These are phyloP conservation scores for Laguncularia racemosa DNA, from an alignment of 345 rosid species.

Conservation along the genomic window DNA sequence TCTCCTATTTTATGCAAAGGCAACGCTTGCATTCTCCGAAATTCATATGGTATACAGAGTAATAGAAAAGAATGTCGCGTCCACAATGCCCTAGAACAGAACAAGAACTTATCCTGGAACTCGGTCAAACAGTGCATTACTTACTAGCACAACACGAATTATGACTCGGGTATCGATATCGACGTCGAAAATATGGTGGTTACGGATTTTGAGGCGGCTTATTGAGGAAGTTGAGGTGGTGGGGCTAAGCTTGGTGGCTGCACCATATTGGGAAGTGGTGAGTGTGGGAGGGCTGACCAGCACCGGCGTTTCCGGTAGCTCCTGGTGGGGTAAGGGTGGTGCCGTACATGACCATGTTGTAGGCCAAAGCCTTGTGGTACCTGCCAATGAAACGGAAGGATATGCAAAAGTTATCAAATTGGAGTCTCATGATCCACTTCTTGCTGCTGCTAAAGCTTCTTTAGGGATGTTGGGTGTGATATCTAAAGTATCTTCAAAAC, in stretches of 20 bases:
- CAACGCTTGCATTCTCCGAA: conserved; percentile 51
- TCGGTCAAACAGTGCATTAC: conserved; percentile 21
- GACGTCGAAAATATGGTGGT: conserved; percentile 41
- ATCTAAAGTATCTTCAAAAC: conserved; percentile 94
- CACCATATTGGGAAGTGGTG: conserved; percentile 94
- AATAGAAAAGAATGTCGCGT: conserved; percentile 55
- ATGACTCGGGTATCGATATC: conserved; percentile 35
- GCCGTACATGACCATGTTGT: conserved; percentile 83
- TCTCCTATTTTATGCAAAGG: conserved; percentile 45
- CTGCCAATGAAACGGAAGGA: conserved; percentile 45
- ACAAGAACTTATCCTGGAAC: conserved; percentile 67
- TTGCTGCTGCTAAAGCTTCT: conserved; percentile 72
- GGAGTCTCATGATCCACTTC: conserved; percentile 42
- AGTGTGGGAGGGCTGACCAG: conserved; percentile 72
- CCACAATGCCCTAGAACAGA: conserved; percentile 49
- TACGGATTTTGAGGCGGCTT: conserved; percentile 49
- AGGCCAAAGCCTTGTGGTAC: conserved; percentile 57
- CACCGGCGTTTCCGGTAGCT: conserved; percentile 89
- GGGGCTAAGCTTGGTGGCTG: conserved; percentile 62
- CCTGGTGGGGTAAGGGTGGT: conserved; percentile 91
- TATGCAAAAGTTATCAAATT: conserved; percentile 52
- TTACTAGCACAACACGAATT: conserved; percentile 53
- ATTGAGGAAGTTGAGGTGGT: conserved; percentile 57
- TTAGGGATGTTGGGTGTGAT: conserved; percentile 70
- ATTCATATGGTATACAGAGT: conserved; percentile 71